Base-by-base conservation (phyloP, 2,329 filamentous ascomycete species). In the Colletotrichum spinosum region DNA sequence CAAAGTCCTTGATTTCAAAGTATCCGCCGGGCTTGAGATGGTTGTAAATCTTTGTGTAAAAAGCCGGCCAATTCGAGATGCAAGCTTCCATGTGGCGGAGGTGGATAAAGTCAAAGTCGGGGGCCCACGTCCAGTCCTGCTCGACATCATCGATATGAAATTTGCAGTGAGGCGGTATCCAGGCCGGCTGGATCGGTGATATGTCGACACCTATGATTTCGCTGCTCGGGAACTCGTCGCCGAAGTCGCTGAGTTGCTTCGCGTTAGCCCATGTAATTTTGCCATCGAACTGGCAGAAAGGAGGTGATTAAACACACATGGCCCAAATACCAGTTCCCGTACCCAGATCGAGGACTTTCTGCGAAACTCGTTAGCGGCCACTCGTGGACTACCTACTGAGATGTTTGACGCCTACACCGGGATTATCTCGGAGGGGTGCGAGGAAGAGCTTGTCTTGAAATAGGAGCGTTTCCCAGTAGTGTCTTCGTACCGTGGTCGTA, bases 61-160 rank as follows among this genome's bases (percentile, higher is more conserved):
- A 72, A 37, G 81, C 77, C 35, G 80, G 79, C 72, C 85, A 88
- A 57, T 86, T 85, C 1, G 78, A 73, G 67, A 88, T 81, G 54
- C 80, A 79, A 15, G 86, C 86, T 1, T 81, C 74, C 68, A 88
- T 76, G 67, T 85, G 79, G 34, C 83, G 81, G 2, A 83, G 83
- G 71, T 88, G 87, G 61, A 90, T 83, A 70, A 83, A 87, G 73
- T 90, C 87, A 70, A 87, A 86, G 69, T 67, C 82, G 65, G 80
- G 77, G 5, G 59, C 8, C 72, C 77, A 86, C 75, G 77, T 87
- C 78, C 79, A 82, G 0, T 76, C 75, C 3, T 72, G 79, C 66
- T 86, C 85, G 46, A 86, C 84, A 70, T 91, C 88, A 70, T 91
- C 88, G 49, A 90, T 83, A 60, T 89, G 50, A 12, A 87, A 88